Evolutionary conservation across 1,284 basidiomycete genomes (phyloP), one percentile per base, ranked within the genome.

Genomic region (Ustilago nuda): DNA sequence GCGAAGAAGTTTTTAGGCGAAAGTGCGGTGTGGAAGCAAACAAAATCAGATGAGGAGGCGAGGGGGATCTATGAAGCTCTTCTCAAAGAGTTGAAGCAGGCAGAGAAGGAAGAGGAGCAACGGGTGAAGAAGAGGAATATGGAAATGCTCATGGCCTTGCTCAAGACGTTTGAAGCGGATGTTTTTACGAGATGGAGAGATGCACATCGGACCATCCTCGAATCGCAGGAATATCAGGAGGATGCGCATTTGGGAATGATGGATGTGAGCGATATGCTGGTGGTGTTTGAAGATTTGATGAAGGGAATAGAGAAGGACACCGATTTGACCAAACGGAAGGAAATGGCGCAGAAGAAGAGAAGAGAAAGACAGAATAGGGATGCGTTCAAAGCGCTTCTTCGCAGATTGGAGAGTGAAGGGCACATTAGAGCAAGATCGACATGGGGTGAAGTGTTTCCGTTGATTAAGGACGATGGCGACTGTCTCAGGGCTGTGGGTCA

Each of bases 361-460:
- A 59, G 56, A n/a, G 80, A 84, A 37, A 67, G 83, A 11, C 63
- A 80, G 70, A 73, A 67, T 39, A 60, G 84, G 27, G 82, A 81
- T 23, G 81, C 63, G 5, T 84, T 80, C 59, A 68, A 93, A 91
- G 88, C 88, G 12, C 87, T 98, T 15, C 88, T 99, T 8, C 87
- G 90, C 54, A 91, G 91, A 64, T 88, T 97, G 12, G 88, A 92
- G 9, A 87, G 89, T 2, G 85, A 88, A 0, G 92, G 93, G 8
- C 88, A 91, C 56, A 90, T 99, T 85, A 91, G 90, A 57, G 91
- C 94, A 7, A 90, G 91, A 35, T 91, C 91, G 3, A 96, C 94
- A 84, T 99, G 95, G 95, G 94, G 94, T 85, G 89, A 92, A 39
- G 89, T 95, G 30, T 94, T 94, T 77, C 91, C 92, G 0, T 85